These are phyloP conservation scores for Ophiostoma sp. DNA, from an alignment of 2,329 filamentous ascomycete genomes.

Conservation along the genomic window DNA sequence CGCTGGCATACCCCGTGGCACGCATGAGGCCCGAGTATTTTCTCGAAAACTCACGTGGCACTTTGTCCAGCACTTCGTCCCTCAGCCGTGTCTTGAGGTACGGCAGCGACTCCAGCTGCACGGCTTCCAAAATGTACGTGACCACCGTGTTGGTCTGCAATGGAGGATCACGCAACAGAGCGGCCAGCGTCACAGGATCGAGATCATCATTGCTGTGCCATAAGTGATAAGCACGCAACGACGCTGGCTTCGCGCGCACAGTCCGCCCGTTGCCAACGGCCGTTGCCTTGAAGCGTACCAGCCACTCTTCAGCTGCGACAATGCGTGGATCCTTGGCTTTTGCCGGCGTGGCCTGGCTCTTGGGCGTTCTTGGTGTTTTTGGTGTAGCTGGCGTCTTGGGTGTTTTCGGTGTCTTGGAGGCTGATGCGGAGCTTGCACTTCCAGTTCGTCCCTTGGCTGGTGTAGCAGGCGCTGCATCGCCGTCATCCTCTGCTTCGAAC, in stretches of 20 bases:
- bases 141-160: constrained; percentile 57
- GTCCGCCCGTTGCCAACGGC: constrained; percentile 4
- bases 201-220: constrained; percentile 60
- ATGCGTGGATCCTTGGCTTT: constrained; percentile 45
- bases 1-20: constrained; percentile 27
- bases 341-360: constrained; percentile 22
- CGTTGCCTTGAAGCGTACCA: constrained; percentile 39
- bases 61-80: constrained; percentile 44
- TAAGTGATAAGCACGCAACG: constrained; percentile 61
- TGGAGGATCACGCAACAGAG: constrained; percentile 60
- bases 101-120: constrained; percentile 53
- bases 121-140: constrained; percentile 58
- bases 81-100: constrained; percentile 50
- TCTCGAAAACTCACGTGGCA: constrained; percentile 34
- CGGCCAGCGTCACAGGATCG: constrained; percentile 50
- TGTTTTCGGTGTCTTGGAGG: neutral
- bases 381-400: constrained; percentile 5
- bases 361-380: constrained; percentile 5
- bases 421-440: neutral
- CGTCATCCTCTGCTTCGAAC: constrained; percentile 32
- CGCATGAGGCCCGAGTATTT: constrained; percentile 37
- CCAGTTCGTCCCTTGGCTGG: neutral
- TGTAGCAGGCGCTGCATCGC: constrained; percentile 18
- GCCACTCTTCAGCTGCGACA: constrained; percentile 45
- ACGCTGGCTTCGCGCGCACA: constrained; percentile 35